phyloP scores from a whole-genome alignment of 192 early-diverging fungal genomes.

The Coemansia brasiliensis region DNA sequence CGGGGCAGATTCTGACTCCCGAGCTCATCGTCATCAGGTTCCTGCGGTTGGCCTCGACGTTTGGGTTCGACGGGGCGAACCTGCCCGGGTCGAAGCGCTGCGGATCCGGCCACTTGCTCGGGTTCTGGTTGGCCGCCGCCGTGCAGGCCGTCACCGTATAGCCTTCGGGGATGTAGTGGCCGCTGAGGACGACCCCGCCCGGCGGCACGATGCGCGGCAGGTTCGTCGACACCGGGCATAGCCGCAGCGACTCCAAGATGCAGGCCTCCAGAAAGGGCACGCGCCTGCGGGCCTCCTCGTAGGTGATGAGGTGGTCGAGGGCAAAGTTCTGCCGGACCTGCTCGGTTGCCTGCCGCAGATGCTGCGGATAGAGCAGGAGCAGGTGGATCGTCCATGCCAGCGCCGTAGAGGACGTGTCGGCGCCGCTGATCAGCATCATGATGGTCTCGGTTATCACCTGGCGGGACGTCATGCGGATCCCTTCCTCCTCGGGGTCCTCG shows the following conservation, averaged over 20 bases:
- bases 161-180: slow-evolving; percentile 28
- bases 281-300: slow-evolving; percentile 21
- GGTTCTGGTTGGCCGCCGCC: slow-evolving; percentile 28
- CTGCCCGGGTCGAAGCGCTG: slow-evolving; percentile 15
- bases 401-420: slow-evolving; percentile 34
- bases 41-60: slow-evolving; percentile 19
- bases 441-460: slow-evolving; percentile 41
- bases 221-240: slow-evolving; percentile 37
- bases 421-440: slow-evolving; percentile 34
- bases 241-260: slow-evolving; percentile 39
- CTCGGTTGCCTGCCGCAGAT: slow-evolving; percentile 5
- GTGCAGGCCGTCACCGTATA: slow-evolving; percentile 29
- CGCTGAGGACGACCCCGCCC: slow-evolving; percentile 31
- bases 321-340: slow-evolving; percentile 24
- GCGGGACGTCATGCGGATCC: slow-evolving; percentile 25
- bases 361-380: slow-evolving; percentile 38
- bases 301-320: slow-evolving; percentile 15
- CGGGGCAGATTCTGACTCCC: slow-evolving; percentile 45
- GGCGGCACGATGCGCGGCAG: slow-evolving; percentile 34
- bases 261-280: slow-evolving; percentile 43
- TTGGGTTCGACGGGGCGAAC: slow-evolving; percentile 14
- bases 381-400: slow-evolving; percentile 38
- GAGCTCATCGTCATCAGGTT: slow-evolving; percentile 37
- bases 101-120: slow-evolving; percentile 16
- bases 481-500: slow-evolving; percentile 25